phyloP scores from a whole-genome alignment of 208 protist species.

The Naegleria lovaniensis region DNA sequence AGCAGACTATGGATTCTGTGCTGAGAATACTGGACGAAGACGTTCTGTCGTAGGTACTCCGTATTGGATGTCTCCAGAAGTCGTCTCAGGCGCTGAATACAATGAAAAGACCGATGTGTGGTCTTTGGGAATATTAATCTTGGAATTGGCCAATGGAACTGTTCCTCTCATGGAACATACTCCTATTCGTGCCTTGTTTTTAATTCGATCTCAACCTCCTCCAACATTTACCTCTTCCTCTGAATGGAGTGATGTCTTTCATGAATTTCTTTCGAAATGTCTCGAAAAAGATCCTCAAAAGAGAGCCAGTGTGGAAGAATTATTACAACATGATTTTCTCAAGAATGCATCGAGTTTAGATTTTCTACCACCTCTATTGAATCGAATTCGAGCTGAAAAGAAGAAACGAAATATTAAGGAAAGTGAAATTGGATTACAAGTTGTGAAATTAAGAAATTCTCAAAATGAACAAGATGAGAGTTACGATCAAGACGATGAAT shows the following conservation, averaged over 20 bases:
- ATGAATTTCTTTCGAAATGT: conserved; percentile 35
- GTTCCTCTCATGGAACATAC: conserved; percentile 38
- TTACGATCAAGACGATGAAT: neutral
- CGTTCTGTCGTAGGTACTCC: conserved; percentile 53
- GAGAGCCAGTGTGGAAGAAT: conserved; percentile 28
- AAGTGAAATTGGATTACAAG: neutral
- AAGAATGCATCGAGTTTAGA: neutral
- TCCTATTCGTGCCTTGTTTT: neutral
- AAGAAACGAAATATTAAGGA: neutral
- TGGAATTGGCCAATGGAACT: conserved; percentile 51
- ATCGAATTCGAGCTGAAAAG: neutral
- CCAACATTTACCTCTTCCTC: neutral
- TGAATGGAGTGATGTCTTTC: conserved; percentile 21
- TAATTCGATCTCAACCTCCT: neutral
- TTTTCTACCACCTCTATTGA: neutral
- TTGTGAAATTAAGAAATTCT: neutral
- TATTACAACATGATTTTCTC: conserved; percentile 37
- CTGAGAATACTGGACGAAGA: conserved; percentile 34
- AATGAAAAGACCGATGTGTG: conserved; percentile 53
- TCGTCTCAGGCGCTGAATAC: conserved; percentile 49
- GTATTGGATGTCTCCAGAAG: conserved; percentile 49
- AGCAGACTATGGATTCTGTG: conserved; percentile 39
- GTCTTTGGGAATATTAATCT: conserved; percentile 54
- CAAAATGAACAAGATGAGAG: neutral
- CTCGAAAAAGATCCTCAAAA: conserved; percentile 40